Percentiles rank a stretch among this genome's conserved stretches.
These are phyloP conservation scores for Plantago coronopus DNA, from an alignment of 305 asterid genomes.

Conservation along the genomic window DNA sequence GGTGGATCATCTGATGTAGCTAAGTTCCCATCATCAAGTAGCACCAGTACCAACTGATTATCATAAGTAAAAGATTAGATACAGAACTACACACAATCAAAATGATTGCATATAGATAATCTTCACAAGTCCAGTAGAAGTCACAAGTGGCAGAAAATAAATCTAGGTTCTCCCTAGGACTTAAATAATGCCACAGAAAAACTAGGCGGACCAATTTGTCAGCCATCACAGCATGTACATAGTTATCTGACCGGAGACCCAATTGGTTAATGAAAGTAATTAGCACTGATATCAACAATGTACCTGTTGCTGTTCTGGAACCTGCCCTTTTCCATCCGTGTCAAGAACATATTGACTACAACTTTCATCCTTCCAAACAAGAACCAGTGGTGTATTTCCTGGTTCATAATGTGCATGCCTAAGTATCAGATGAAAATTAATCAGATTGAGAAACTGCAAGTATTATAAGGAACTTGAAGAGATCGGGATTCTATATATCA, in stretches of 20 bases:
- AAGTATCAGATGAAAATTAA: slow-evolving; percentile 16
- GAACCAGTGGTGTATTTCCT: slow-evolving; percentile 81
- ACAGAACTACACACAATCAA: neutral
- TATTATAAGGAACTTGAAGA: slow-evolving; percentile 2
- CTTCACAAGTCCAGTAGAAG: too few species aligned
- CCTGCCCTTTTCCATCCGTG: slow-evolving; percentile 77
- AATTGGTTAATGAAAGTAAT: neutral
- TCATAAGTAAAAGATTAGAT: slow-evolving; percentile 23
- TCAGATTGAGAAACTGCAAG: slow-evolving; percentile 14
- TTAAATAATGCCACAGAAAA: too few species aligned
- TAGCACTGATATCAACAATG: slow-evolving; percentile 16
- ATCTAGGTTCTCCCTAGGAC: too few species aligned
- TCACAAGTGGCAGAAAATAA: too few species aligned
- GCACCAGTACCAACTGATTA: slow-evolving; percentile 69
- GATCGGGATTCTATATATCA: neutral
- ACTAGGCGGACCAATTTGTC: too few species aligned
- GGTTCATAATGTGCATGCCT: slow-evolving; percentile 96
- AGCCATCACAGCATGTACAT: too few species aligned
- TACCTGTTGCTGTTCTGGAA: slow-evolving; percentile 89
- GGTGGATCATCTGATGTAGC: slow-evolving; percentile 90
- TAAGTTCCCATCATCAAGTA: slow-evolving; percentile 65
- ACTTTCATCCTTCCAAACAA: slow-evolving; percentile 89
- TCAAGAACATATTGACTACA: slow-evolving; percentile 90
- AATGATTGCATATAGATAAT: too few species aligned
- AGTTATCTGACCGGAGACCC: neutral